Evolutionary conservation across 768 basidiomycete species (phyloP), one percentile per base, ranked within the genome.

Genomic region (Leccinum disarticulatum): DNA sequence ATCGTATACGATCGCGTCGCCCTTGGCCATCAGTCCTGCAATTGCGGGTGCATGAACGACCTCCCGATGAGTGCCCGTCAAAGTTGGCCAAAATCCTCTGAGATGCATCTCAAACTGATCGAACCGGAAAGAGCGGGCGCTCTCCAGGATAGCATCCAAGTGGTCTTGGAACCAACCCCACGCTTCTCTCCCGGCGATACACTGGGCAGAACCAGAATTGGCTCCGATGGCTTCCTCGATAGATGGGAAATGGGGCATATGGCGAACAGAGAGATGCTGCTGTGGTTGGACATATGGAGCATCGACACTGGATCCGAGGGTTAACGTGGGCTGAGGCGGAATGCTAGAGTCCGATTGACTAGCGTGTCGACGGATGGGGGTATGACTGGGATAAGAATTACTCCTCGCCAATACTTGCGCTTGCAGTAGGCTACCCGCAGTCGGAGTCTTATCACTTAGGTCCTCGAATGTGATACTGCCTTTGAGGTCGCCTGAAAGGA

Each of bases 91-190:
- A 77, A 95, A 96, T 11, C 87, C 83, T 51, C 93, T 85, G 48
- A 94, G 75, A 67, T 92, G 85, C 77, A 93, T 84, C 73, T 95
- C 93, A 68, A 94, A 94, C 73, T 93, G 90, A 74, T 95, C 93
- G 66, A 93, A 91, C 41, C 91, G 82, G 78, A 88, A 90, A 17
- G 83, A 77, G 56, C 90, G 79, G 47, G 93, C 84, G 66, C 84
- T 87, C 64, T 93, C 90, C 33, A 94, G 76, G 51, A 95, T 80
- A 1, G 87, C 79, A 74, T 95, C 92, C 61, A 94, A 80, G 77
- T 96, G 94, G 58, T 93, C 89, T 73, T 91, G 88, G 80, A 96
- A 96, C 87, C 91, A 92, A 31, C 80, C 82, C 94, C 94, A 96
- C 6, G 93, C 90, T 73, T 92, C 91, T 64, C 90, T 84, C 30